Evolutionary conservation across 768 basidiomycete species (phyloP).

Genomic region (Macrolepiota fuliginosa): DNA sequence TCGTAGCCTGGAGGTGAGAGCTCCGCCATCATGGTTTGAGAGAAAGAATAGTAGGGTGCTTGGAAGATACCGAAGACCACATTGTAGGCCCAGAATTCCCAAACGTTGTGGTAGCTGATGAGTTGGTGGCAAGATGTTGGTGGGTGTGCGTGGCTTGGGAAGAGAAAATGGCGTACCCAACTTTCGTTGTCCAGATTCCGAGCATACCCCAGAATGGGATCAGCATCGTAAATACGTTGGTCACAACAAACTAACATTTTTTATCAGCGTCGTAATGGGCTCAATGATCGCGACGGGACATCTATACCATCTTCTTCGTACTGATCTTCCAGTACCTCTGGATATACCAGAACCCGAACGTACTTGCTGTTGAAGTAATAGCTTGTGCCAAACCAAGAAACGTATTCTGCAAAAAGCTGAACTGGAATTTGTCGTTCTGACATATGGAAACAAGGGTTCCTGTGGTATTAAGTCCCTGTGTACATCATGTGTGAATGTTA

Average conservation of each 20-base stretch:
- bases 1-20: conserved; percentile 86
- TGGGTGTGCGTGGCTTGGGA: neutral
- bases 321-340: conserved; percentile 75
- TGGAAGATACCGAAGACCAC: conserved; percentile 79
- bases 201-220: conserved; percentile 88
- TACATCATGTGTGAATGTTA: neutral
- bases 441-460: conserved; percentile 72
- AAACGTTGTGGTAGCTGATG: conserved; percentile 67
- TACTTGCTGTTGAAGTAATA: conserved; percentile 68
- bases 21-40: conserved; percentile 88
- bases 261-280: neutral
- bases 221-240: conserved; percentile 71
- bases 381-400: conserved; percentile 78
- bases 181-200: conserved; percentile 73
- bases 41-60: conserved; percentile 85
- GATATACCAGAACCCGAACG: conserved; percentile 81
- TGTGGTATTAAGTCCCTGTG: conserved; percentile 77
- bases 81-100: conserved; percentile 92
- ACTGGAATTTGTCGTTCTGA: conserved; percentile 78
- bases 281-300: neutral
- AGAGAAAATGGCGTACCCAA: conserved; percentile 50
- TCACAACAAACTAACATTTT: conserved; percentile 63
- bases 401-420: conserved; percentile 80
- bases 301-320: conserved; percentile 74
- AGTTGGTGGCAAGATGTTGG: neutral